Percentiles rank a stretch among this genome's conserved stretches.
These are phyloP conservation scores for Cardiosporidium cionae DNA, from an alignment of 169 alveolate species.

Conservation along the genomic window DNA sequence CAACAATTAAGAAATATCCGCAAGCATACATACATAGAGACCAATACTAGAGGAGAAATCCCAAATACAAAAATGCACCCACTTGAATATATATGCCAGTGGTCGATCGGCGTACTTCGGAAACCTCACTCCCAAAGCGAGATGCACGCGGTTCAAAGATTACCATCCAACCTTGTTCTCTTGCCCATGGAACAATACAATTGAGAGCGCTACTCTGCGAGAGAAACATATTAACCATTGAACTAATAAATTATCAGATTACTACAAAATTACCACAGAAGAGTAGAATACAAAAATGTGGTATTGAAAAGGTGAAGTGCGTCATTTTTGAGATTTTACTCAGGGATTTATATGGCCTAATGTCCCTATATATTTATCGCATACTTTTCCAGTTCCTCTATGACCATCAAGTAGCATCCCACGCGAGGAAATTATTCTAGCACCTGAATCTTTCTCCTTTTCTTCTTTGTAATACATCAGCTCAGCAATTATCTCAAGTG, in stretches of 20 bases:
- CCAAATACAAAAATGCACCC: neutral
- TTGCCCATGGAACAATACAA: constrained; percentile 21
- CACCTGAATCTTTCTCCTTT: too few species aligned
- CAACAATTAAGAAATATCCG: too few species aligned
- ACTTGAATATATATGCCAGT: constrained; percentile 36
- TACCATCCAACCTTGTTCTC: constrained; percentile 35
- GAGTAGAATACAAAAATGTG: neutral
- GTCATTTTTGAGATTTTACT: too few species aligned
- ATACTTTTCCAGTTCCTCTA: neutral
- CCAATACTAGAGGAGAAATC: neutral
- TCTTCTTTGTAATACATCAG: too few species aligned
- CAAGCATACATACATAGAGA: too few species aligned
- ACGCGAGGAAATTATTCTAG: neutral
- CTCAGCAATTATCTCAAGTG: neutral
- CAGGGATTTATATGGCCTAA: too few species aligned
- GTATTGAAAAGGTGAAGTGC: too few species aligned
- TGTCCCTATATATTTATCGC: too few species aligned
- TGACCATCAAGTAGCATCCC: neutral
- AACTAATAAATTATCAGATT: neutral
- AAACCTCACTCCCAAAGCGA: constrained; percentile 17
- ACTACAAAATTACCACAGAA: neutral
- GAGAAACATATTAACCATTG: neutral
- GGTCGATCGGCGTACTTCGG: constrained; percentile 20
- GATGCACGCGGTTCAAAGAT: constrained; percentile 29
- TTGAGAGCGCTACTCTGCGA: constrained; percentile 23